Evolutionary conservation across 371 early-diverging fungal species (phyloP), one percentile per base, ranked within the genome.

Genomic region (Mycotypha africana): DNA sequence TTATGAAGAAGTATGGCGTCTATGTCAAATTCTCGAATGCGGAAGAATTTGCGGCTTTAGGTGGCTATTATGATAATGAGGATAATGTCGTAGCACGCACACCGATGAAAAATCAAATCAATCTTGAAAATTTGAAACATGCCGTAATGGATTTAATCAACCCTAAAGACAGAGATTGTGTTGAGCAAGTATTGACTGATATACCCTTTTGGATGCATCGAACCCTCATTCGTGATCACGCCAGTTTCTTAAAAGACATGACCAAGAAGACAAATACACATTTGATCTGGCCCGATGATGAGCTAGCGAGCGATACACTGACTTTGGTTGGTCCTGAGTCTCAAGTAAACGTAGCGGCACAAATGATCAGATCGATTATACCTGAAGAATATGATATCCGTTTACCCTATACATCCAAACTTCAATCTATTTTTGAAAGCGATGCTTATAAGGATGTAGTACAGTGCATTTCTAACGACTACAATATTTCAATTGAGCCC

Each of bases 1-100:
- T 93, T 57, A 96, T 96, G 97, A 96, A 93, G 47, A 88, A 90
- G 52, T 91, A 84, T 53, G 93, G 93, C 17, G 95, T 96, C 2
- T 94, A 92, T 56, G 92, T 96, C 46, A 96, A 94, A 62, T 94
- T 94, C 58, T 82, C 84, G 25, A 89, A 85, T 45, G 78, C 85
- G 0, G 89, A 89, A 41, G 92, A 92, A 51, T 86, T 80, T 58
- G 80, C 82, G 14, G 67, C 73, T 1, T 53, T 88, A 5, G 91
- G 91, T 7, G 92, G 91, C 1, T 88, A 88, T 52, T 85, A 78
- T 43, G 86, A 87, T 47, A 86, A 85, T 52, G 71, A 77, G 37
- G 87, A 91, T 58, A 92, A 92, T 40, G 92, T 92, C 3, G 86
- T 92, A 12, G 89, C 89, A 11, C 72, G 92, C n/a, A 92, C 92